These are phyloP conservation scores for Aquilaria yunnanensis DNA, from an alignment of 345 rosid genomes.

Conservation along the genomic window DNA sequence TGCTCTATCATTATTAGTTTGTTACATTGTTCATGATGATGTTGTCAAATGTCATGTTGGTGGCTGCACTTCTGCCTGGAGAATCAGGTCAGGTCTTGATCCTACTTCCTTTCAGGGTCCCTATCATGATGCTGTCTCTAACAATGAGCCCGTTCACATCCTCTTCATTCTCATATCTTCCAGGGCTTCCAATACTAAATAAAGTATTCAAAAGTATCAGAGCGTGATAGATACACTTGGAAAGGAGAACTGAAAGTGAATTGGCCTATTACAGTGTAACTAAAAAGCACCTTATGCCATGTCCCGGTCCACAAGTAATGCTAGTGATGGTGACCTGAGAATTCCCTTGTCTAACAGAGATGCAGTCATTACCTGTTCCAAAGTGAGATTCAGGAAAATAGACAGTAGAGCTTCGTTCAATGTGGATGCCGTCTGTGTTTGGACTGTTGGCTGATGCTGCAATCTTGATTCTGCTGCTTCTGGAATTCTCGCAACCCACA, in stretches of 20 bases:
- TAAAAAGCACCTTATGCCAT: conserved; percentile 32
- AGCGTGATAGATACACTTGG: neutral
- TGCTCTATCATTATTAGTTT: conserved; percentile 59
- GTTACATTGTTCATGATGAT: conserved; percentile 42
- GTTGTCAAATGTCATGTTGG: conserved; percentile 51
- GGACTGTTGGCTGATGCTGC: conserved; percentile 48
- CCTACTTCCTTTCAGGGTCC: conserved; percentile 46
- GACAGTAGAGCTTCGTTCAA: conserved; percentile 29
- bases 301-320: conserved; percentile 33
- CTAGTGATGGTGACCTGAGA: conserved; percentile 25
- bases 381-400: conserved; percentile 25
- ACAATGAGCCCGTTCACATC: conserved; percentile 45
- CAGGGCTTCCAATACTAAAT: conserved; percentile 51
- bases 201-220: neutral
- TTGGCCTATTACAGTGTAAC: neutral
- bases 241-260: neutral
- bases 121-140: conserved; percentile 37
- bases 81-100: conserved; percentile 67
- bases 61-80: conserved; percentile 44
- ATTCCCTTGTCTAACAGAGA: conserved; percentile 36
- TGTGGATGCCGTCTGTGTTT: conserved; percentile 65
- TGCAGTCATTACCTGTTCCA: conserved; percentile 58
- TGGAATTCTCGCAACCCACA: conserved; percentile 46
- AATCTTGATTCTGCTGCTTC: conserved; percentile 29
- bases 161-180: conserved; percentile 41